Evolutionary conservation across 495 filamentous ascomycete species (phyloP).

Genomic region (Aspergillus heteromorphus): DNA sequence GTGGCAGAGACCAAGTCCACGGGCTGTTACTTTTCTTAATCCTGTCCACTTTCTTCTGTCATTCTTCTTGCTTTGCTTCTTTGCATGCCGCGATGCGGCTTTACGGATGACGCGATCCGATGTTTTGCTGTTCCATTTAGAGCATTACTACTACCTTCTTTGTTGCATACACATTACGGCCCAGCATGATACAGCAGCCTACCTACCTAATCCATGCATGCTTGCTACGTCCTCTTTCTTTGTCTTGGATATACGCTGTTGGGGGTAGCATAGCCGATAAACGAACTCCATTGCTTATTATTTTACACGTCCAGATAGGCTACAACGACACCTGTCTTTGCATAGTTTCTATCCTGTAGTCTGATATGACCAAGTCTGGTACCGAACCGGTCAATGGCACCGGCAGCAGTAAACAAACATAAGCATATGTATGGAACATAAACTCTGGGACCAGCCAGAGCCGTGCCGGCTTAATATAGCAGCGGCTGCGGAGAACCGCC

Average conservation of each 20-base stretch:
- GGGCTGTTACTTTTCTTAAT: neutral
- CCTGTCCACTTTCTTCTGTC: neutral
- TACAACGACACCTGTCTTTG: no score
- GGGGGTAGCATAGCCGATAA: neutral
- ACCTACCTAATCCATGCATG: neutral
- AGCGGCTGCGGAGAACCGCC: slow-evolving; percentile 9
- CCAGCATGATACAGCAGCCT: neutral
- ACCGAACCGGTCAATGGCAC: no score
- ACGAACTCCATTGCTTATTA: neutral
- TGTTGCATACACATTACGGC: neutral
- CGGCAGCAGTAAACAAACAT: no score
- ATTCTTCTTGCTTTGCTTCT: neutral
- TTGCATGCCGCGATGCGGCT: neutral
- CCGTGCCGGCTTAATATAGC: neutral
- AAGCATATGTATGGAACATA: no score
- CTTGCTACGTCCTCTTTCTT: neutral
- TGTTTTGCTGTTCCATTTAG: neutral
- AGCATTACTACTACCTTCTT: neutral
- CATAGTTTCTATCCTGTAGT: no score
- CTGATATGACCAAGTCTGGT: no score
- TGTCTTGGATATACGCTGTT: neutral
- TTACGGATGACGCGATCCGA: neutral
- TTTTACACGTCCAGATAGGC: neutral
- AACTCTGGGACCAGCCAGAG: neutral
- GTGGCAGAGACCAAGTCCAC: no score